Percentiles rank a stretch among this genome's conserved stretches.
Conservation (phyloP, 1,284 basidiomycete genomes). For the Rhodotorula sp. region DNA sequence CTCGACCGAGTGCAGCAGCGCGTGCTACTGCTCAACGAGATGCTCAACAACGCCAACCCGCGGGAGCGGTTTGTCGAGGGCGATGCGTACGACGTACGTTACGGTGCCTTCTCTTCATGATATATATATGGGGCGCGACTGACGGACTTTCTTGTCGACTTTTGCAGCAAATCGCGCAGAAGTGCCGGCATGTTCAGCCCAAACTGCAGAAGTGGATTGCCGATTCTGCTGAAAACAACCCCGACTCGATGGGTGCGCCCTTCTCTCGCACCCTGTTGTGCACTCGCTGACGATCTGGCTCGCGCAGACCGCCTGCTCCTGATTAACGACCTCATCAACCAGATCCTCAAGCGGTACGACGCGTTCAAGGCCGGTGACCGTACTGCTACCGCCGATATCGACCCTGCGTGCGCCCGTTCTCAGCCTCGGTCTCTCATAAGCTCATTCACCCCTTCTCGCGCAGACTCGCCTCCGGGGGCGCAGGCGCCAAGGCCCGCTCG, state of each 20-base stretch:
- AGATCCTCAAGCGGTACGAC: constrained; percentile 83
- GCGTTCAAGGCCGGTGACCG: constrained; percentile 89
- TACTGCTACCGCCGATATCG: constrained; percentile 61
- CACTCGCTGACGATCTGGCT: background rate
- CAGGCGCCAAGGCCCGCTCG: constrained; percentile 29
- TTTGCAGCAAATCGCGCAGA: constrained; percentile 79
- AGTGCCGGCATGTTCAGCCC: constrained; percentile 81
- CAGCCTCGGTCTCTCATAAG: too few relatives aligned
- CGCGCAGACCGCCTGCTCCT: constrained; percentile 80
- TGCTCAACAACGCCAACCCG: constrained; percentile 87
- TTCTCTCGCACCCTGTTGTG: background rate
- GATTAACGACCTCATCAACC: constrained; percentile 98
- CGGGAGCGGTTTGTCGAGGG: constrained; percentile 60
- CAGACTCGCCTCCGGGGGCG: background rate
- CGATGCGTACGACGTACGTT: constrained; percentile 85
- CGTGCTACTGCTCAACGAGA: constrained; percentile 90
- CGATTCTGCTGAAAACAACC: constrained; percentile 70
- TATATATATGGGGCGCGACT: background rate
- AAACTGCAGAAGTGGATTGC: constrained; percentile 98
- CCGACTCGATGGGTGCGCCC: constrained; percentile 73
- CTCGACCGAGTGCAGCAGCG: constrained; percentile 93
- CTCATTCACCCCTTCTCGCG: background rate
- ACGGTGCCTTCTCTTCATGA: background rate
- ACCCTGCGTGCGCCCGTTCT: constrained; percentile 49
- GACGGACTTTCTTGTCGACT: background rate